Conservation (phyloP, 2,329 filamentous ascomycete genomes). For the Scedosporium minutisporum region DNA sequence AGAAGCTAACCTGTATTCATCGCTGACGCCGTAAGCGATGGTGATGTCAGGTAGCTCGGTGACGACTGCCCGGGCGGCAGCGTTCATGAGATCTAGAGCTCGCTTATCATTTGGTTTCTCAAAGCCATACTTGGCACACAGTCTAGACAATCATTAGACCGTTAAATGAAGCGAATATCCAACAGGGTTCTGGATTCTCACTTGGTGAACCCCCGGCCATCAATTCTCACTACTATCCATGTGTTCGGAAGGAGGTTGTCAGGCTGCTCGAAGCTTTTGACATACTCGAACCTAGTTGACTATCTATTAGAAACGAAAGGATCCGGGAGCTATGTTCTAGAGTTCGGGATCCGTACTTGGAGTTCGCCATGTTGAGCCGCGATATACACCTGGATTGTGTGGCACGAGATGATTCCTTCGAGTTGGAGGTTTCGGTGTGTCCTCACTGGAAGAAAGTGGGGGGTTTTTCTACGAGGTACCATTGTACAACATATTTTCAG, state of each 20-base stretch:
- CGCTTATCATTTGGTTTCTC: constrained; percentile 85
- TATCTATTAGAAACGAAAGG: constrained; percentile 1
- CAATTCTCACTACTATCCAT: constrained; percentile 90
- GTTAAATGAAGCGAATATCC: neutral
- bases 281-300: constrained; percentile 73
- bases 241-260: constrained; percentile 79
- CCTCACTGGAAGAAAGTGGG: no score
- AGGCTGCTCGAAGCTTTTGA: constrained; percentile 76
- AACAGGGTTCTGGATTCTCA: constrained; percentile 26
- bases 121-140: constrained; percentile 76
- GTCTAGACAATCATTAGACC: constrained; percentile 35
- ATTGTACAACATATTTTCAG: neutral
- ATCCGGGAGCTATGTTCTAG: neutral
- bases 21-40: constrained; percentile 86
- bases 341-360: constrained; percentile 31
- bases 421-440: neutral
- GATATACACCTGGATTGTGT: neutral
- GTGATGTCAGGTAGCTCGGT: constrained; percentile 74
- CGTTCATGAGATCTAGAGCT: constrained; percentile 90
- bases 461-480: no score
- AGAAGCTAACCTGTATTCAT: constrained; percentile 66
- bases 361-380: constrained; percentile 39
- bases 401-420: neutral
- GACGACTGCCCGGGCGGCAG: constrained; percentile 76
- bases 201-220: constrained; percentile 94